Evolutionary conservation across 1,139 yeast species (phyloP), one percentile per base, ranked within the genome.

Genomic region (Saccharomyces hybrid): DNA sequence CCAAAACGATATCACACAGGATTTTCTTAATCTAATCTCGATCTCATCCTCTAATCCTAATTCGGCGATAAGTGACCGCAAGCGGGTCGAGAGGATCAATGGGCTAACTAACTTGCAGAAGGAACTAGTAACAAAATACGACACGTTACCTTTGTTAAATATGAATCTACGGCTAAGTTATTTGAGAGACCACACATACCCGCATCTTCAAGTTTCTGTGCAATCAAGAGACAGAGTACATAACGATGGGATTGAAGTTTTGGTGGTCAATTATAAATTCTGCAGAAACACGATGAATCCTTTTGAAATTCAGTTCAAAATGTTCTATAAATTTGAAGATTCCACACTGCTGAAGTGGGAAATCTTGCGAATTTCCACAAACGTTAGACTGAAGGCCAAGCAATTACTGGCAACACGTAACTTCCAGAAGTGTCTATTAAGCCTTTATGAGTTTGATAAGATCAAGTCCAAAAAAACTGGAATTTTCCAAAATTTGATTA

Each of bases 111-210:
- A 26, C 25, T 42, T 49, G 7, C 44, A 50, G 8, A 48, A 50
- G 14, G 60, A 57, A 50, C 50, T 63, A 46, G 53, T 48, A 2
- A 27, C 52, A 13, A 64, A 64, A 50, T 60, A 57, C 49, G 67
- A 64, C 49, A 61, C 66, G 1, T 42, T 64, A 50, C 68, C 68
- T 4, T 28, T 64, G 25, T 49, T 64, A 47, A 64, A 64, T 49
- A 61, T 64, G 62, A 54, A 59, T 13, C 44, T 59, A 46, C 49
- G 68, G 46, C 49, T 64, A 32, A 42, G 53, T 31, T 59, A 61
- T 53, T 26, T 64, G 34, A 9, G 50, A 14, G 56, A 56, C 9
- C 51, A 53, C 38, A 25, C 56, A 41, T 61, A 58, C 51, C 51
- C 54, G 11, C 42, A 51, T 46, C 55, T 55, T 7, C 52, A 48